Conservation (phyloP, 306 rosid species). For the Sphenostylis stenocarpa region DNA sequence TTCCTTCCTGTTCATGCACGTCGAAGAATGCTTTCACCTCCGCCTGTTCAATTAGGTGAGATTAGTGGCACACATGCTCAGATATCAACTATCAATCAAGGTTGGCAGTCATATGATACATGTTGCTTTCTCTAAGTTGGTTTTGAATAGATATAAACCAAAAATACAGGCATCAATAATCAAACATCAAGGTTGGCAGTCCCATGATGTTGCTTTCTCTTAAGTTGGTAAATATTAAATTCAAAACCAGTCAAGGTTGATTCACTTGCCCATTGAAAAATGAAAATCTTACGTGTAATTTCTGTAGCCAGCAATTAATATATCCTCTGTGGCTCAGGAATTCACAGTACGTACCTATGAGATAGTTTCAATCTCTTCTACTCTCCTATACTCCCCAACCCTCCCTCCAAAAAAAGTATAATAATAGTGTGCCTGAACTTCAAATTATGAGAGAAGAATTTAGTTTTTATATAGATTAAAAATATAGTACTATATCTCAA, state of each 20-base stretch:
- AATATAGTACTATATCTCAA: no score
- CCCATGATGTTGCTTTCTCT: background rate
- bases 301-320: background rate
- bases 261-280: background rate
- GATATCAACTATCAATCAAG: background rate
- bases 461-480: no score
- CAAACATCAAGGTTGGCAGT: background rate
- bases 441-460: no score
- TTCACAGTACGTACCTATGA: background rate
- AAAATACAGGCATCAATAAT: background rate
- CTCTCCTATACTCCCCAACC: no score
- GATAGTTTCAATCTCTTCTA: no score
- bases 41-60: constrained; percentile 40
- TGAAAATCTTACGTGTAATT: background rate
- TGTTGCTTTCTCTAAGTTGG: background rate
- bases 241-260: background rate
- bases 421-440: no score
- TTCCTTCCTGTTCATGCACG: constrained; percentile 90
- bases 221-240: background rate
- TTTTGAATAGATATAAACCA: background rate
- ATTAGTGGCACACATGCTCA: background rate
- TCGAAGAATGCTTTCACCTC: constrained; percentile 87
- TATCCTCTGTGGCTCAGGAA: background rate
- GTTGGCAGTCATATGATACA: background rate
- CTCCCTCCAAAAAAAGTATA: no score